A percentile compares a stretch with the other conserved stretches of the same genome.
phyloP scores from a whole-genome alignment of 208 protist genomes.

The Crithidia mellificae region DNA sequence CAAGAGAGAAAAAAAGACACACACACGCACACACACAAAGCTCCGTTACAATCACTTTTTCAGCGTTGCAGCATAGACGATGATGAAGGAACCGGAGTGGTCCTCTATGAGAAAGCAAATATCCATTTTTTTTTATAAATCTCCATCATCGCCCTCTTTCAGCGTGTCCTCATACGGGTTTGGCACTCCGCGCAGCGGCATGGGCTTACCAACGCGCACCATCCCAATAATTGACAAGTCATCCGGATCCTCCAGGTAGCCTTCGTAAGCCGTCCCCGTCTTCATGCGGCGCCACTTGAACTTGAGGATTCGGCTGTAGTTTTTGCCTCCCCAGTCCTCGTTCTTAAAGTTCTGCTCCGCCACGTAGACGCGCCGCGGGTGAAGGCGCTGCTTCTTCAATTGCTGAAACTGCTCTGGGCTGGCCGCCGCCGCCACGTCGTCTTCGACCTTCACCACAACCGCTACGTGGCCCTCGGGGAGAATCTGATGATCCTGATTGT shows the following conservation, averaged over 20 bases:
- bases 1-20: too few relatives aligned
- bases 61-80: too few relatives aligned
- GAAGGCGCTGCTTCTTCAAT: slow-evolving; percentile 40
- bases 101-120: too few relatives aligned
- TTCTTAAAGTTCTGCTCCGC: slow-evolving; percentile 77
- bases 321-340: slow-evolving; percentile 40
- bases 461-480: slow-evolving; percentile 47
- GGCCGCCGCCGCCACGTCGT: slow-evolving; percentile 49
- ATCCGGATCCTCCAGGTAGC: slow-evolving; percentile 37
- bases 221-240: slow-evolving; percentile 35
- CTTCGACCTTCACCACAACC: slow-evolving; percentile 61
- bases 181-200: not conserved
- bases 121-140: slow-evolving; percentile 18
- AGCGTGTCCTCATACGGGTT: slow-evolving; percentile 33
- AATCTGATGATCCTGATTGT: slow-evolving; percentile 5
- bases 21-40: too few relatives aligned
- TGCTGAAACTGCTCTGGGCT: slow-evolving; percentile 34
- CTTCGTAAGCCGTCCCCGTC: slow-evolving; percentile 28
- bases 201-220: slow-evolving; percentile 46
- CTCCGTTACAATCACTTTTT: too few relatives aligned
- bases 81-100: too few relatives aligned
- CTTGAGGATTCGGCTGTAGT: slow-evolving; percentile 58
- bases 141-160: slow-evolving; percentile 21
- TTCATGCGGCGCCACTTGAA: slow-evolving; percentile 46
- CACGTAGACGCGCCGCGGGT: slow-evolving; percentile 62